Base-by-base conservation (phyloP, 2,329 filamentous ascomycete species). In the Passalora sequoiae region DNA sequence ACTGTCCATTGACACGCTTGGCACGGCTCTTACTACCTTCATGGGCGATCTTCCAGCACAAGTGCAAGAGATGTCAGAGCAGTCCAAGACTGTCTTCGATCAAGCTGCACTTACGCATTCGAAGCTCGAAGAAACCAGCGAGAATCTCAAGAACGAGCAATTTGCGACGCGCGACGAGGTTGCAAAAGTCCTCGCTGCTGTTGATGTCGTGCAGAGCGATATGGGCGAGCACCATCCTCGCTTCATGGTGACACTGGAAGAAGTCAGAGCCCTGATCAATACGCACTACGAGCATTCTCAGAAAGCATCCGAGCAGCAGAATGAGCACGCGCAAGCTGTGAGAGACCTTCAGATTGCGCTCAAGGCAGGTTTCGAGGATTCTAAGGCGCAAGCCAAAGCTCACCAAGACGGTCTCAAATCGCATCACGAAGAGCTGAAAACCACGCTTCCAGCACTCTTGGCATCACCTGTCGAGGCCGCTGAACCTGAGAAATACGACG, bases 231-330 rank as follows among this genome's bases (percentile, higher is more conserved):
- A 84, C 53, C 84, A 96, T 56, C 92, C 92, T 1, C 85, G 94
- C 67, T 85, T 97, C 53, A 77, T 96, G 44, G 83, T 91, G 40
- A 80, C 86, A 0, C 79, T 98, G 53, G 84, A 88, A 57, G 86
- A 96, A 57, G 81, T 97, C n/a, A 74, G 94, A 28, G 73, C 80
- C 6, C 75, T 94, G 17, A 86, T 95, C 42, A 84, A 81, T 17
- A 80, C 94, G 61, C 89, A 97, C 62, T 95, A 85, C 58, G 88
- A 94, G 55, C 86, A 94, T 60, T 85, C 88, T 10, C 88, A 89
- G 65, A 75, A 77, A 32, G 62, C 68, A 8, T 60, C 63, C 21
- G 59, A 65, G 6, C 50, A 51, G 1, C 60, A 62, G 10, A 58
- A 56, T 13, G 58, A 66, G 45, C 60, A 66, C 7, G 67, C 69